phyloP scores from a whole-genome alignment of 148 eudicot species.

The Nepenthes mirabilis region DNA sequence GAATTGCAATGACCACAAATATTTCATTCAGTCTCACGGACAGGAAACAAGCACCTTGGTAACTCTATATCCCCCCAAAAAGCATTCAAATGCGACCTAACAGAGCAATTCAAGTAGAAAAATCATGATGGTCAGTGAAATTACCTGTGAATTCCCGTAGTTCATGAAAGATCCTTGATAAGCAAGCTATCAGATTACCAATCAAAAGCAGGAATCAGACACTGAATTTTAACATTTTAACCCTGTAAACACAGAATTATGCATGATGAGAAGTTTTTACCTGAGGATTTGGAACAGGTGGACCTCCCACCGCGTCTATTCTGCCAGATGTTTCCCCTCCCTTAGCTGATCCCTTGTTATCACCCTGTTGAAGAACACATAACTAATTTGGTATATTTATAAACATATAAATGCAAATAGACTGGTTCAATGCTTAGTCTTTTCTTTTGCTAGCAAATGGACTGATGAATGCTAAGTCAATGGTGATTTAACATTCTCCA shows the following conservation, averaged over 20 bases:
- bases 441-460: no score
- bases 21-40: no score
- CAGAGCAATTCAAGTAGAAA: not conserved
- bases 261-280: slow-evolving; percentile 11
- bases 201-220: not conserved
- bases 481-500: no score
- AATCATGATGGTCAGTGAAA: not conserved
- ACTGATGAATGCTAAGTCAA: no score
- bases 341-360: slow-evolving; percentile 70
- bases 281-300: slow-evolving; percentile 39
- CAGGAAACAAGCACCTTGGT: no score
- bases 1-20: no score
- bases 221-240: no score
- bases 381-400: no score
- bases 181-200: slow-evolving; percentile 37
- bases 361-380: slow-evolving; percentile 42
- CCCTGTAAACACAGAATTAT: not conserved
- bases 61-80: not conserved
- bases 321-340: slow-evolving; percentile 56
- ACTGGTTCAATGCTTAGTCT: no score
- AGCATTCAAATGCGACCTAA: not conserved
- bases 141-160: slow-evolving; percentile 3
- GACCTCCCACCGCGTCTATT: slow-evolving; percentile 43
- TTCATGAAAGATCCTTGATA: slow-evolving; percentile 4
- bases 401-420: no score